Base-by-base conservation (phyloP, 495 filamentous ascomycete species). In the Trichocladium antarcticum region DNA sequence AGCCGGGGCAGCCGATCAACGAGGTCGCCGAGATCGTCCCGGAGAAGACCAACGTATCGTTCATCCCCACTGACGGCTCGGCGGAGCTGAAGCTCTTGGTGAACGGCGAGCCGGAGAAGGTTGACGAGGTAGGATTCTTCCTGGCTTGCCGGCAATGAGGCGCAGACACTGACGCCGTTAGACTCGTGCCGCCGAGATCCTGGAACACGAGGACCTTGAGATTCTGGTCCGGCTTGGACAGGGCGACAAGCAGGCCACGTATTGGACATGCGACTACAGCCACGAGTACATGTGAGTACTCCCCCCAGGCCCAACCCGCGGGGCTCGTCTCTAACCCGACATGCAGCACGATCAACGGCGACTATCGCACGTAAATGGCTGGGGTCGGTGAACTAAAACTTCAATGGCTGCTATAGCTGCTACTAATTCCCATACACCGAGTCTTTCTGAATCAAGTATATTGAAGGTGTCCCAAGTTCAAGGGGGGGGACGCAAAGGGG, bases 231-330 rank as follows among this genome's bases (percentile, higher is more conserved):
- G 82, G 55, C 67, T 90, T n/a, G 82, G 80, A 28, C 75, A 73
- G 24, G 84, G 85, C 21, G 67, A 73, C 49, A 80, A 88, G 61
- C 80, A 89, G 65, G 86, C 84, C 9, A 79, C 81, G 9, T 89
- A 88, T 66, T 97, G 87, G 84, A 95, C 90, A 54, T 97, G 92
- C 65, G 92, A 97, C 70, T 93, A 95, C 67, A 95, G 88, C 67
- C 92, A 96, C 65, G 92, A 97, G 70, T 98, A 92, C 72, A 87
- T 83, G 64, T 69, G 39, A 63, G 63, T 56, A 32, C 49, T n/a
- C 0, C 44, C 9, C 3, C 21, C 11, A 2, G 1, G 7, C 31
- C 31, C 7, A 41, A 15, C 36, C 42, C 12, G 22, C 14, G 17
- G 19, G 3, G 1, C 12, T 39, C 2, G 1, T 32, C 9, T 11